Percentiles rank a stretch among this genome's conserved stretches.
Conservation (phyloP, 2,329 filamentous ascomycete species). For the Aureobasidium sp. region DNA sequence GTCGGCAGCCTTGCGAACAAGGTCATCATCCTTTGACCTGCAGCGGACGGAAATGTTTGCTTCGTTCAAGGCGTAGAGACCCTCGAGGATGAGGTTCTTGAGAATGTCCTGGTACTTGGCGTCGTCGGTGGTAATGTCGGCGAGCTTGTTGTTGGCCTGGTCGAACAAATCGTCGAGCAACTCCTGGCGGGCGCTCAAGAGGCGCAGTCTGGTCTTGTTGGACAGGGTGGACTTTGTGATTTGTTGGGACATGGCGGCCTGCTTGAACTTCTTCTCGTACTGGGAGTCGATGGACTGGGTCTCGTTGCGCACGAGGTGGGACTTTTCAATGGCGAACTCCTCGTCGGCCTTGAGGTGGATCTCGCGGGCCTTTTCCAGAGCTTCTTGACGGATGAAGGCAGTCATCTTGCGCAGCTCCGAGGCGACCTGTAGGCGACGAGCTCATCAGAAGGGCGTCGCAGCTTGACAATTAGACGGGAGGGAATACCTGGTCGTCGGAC, state of each 20-base stretch:
- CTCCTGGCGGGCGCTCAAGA: conserved; percentile 81
- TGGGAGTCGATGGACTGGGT: conserved; percentile 82
- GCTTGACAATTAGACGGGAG: not conserved
- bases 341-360: conserved; percentile 98
- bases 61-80: conserved; percentile 81
- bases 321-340: conserved; percentile 98
- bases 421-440: conserved; percentile 59
- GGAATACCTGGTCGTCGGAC: conserved; percentile 88
- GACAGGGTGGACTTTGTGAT: conserved; percentile 92
- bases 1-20: conserved; percentile 69
- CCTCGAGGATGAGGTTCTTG: conserved; percentile 78
- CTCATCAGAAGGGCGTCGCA: conserved; percentile 19
- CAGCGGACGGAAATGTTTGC: conserved; percentile 64
- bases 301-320: conserved; percentile 94
- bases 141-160: conserved; percentile 63
- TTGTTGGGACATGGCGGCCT: conserved; percentile 96
- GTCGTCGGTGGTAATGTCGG: conserved; percentile 58
- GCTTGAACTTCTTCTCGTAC: conserved; percentile 99
- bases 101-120: conserved; percentile 67
- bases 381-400: conserved; percentile 98
- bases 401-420: conserved; percentile 99
- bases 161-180: conserved; percentile 87
- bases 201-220: conserved; percentile 89
- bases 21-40: conserved; percentile 68
- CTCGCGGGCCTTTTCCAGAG: conserved; percentile 90